These are phyloP conservation scores for Diplocarpon mali DNA, from an alignment of 2,329 filamentous ascomycete species.

Conservation along the genomic window DNA sequence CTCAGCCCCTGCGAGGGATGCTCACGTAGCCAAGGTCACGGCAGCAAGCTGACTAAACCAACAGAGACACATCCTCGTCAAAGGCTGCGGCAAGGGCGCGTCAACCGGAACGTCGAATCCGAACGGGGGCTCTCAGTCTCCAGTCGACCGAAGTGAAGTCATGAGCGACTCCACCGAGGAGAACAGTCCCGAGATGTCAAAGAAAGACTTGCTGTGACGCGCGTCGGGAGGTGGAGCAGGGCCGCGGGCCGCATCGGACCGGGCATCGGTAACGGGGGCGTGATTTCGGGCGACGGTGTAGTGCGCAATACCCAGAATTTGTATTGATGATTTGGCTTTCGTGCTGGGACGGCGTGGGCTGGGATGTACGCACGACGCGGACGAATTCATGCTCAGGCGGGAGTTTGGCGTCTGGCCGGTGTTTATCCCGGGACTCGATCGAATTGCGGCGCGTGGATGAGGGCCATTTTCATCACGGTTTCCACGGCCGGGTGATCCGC, in stretches of 20 bases:
- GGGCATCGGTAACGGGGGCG: constrained; percentile 11
- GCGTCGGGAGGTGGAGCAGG: background rate
- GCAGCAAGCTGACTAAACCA: constrained; percentile 21
- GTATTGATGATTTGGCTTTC: too few relatives aligned
- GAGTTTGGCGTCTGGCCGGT: too few relatives aligned
- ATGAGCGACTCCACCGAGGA: constrained; percentile 25
- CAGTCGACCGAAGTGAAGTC: constrained; percentile 23
- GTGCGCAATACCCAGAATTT: too few relatives aligned
- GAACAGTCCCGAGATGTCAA: constrained; percentile 19
- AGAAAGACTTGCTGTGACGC: constrained; percentile 18
- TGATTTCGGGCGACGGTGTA: background rate
- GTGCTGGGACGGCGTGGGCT: too few relatives aligned
- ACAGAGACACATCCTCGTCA: constrained; percentile 56
- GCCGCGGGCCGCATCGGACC: constrained; percentile 1
- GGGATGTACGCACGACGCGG: too few relatives aligned
- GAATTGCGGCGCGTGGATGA: too few relatives aligned
- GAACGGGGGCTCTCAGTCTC: constrained; percentile 21
- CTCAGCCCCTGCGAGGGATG: too few relatives aligned
- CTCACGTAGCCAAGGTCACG: too few relatives aligned
- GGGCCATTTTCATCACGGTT: too few relatives aligned
- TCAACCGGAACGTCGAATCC: constrained; percentile 12
- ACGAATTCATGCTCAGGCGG: too few relatives aligned
- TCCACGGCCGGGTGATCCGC: too few relatives aligned
- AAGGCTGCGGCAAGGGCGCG: constrained; percentile 47
- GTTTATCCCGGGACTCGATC: too few relatives aligned